Conservation (phyloP, 176 grass and related monocot species). For the Ampelocalamus luodianensis region DNA sequence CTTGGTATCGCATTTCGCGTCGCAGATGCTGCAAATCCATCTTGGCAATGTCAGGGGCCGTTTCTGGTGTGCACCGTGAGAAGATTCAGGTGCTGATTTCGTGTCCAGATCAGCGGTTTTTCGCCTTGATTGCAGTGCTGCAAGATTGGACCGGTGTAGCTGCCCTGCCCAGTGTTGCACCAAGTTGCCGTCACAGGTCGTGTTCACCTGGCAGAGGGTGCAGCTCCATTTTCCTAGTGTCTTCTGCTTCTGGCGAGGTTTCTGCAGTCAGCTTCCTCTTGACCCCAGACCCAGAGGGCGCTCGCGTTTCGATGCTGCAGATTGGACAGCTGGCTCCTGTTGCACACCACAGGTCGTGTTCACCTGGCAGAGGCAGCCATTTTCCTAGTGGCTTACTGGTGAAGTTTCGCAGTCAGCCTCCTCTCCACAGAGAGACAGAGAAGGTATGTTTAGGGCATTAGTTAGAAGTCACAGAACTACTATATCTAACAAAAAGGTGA, state of each 20-base stretch:
- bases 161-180: conserved; percentile 14
- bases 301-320: no score
- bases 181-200: not conserved
- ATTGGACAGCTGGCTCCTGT: no score
- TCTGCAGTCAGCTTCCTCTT: not conserved
- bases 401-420: not conserved
- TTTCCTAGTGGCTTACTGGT: not conserved
- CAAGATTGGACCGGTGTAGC: conserved; percentile 27
- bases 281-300: no score
- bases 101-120: not conserved
- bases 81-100: not conserved
- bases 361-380: not conserved
- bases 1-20: not conserved
- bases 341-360: no score
- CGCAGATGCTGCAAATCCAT: no score
- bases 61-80: not conserved
- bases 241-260: conserved; percentile 1
- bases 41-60: no score
- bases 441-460: conserved; percentile 20
- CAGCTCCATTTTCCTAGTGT: not conserved
- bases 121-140: not conserved
- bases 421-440: conserved; percentile 30
- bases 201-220: not conserved
- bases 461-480: not conserved
- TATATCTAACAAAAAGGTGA: not conserved